phyloP scores from a whole-genome alignment of 805 yeast species.

The Candida maltosa region DNA sequence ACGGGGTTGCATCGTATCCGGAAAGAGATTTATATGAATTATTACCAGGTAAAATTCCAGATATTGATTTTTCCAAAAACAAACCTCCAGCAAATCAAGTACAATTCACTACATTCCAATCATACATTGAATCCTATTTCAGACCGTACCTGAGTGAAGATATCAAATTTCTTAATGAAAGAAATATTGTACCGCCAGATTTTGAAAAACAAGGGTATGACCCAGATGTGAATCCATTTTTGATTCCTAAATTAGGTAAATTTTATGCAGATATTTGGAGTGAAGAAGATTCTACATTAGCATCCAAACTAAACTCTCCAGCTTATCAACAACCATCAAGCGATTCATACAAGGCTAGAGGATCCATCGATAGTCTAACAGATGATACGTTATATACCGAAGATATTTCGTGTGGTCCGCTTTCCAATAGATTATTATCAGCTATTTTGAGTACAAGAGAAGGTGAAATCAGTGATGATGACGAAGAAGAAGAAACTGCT shows the following conservation, averaged over 20 bases:
- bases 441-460: constrained; percentile 61
- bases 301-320: constrained; percentile 45
- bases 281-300: constrained; percentile 62
- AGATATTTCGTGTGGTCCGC: constrained; percentile 84
- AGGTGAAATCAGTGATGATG: constrained; percentile 22
- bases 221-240: constrained; percentile 65
- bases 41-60: constrained; percentile 87
- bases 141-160: constrained; percentile 80
- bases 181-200: constrained; percentile 54
- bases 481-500: constrained; percentile 16
- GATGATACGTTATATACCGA: constrained; percentile 70
- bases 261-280: constrained; percentile 83
- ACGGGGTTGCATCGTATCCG: constrained; percentile 91
- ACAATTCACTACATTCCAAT: constrained; percentile 81
- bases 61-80: constrained; percentile 76
- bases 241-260: constrained; percentile 84
- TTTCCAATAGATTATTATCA: constrained; percentile 76
- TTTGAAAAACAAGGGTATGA: constrained; percentile 50
- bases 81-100: constrained; percentile 80
- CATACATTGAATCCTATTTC: constrained; percentile 83
- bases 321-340: constrained; percentile 40
- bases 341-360: constrained; percentile 53
- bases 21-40: constrained; percentile 66
- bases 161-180: constrained; percentile 63
- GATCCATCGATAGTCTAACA: constrained; percentile 51